These are phyloP conservation scores for Xylaria sp. DNA, from an alignment of 2,329 filamentous ascomycete species.

Conservation along the genomic window DNA sequence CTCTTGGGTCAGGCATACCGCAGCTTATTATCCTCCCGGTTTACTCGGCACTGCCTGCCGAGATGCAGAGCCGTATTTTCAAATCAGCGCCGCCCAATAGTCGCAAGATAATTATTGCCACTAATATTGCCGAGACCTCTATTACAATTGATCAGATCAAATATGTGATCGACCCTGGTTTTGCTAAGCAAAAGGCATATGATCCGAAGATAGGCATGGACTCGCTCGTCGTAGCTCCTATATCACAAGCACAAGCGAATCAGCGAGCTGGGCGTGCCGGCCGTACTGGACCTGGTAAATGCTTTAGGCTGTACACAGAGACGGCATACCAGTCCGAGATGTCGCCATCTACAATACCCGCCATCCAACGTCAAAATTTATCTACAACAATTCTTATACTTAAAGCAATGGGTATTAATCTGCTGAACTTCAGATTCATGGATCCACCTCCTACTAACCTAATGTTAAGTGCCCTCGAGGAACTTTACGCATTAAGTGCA, in stretches of 20 bases:
- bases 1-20: constrained; percentile 53
- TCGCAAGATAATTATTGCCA: constrained; percentile 95
- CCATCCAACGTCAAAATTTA: too few relatives aligned
- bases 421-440: too few relatives aligned
- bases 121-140: constrained; percentile 97
- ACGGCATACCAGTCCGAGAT: neutral
- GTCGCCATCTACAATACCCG: too few relatives aligned
- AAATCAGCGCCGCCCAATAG: constrained; percentile 86
- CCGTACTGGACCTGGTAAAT: constrained; percentile 93
- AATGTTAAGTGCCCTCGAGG: too few relatives aligned
- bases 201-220: constrained; percentile 98
- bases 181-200: constrained; percentile 97
- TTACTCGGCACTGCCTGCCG: constrained; percentile 74
- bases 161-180: constrained; percentile 97
- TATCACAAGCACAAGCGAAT: constrained; percentile 95
- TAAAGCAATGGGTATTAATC: too few relatives aligned
- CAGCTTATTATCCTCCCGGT: neutral
- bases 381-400: too few relatives aligned
- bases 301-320: constrained; percentile 94
- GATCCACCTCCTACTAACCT: too few relatives aligned
- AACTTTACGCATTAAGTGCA: too few relatives aligned
- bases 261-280: constrained; percentile 93
- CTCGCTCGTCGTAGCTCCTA: constrained; percentile 90
- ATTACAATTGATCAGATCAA: constrained; percentile 98
- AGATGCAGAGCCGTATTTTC: constrained; percentile 93